Evolutionary conservation across 176 grass and related monocot genomes (phyloP), one percentile per base, ranked within the genome.

Genomic region (Cenchrus americanus): DNA sequence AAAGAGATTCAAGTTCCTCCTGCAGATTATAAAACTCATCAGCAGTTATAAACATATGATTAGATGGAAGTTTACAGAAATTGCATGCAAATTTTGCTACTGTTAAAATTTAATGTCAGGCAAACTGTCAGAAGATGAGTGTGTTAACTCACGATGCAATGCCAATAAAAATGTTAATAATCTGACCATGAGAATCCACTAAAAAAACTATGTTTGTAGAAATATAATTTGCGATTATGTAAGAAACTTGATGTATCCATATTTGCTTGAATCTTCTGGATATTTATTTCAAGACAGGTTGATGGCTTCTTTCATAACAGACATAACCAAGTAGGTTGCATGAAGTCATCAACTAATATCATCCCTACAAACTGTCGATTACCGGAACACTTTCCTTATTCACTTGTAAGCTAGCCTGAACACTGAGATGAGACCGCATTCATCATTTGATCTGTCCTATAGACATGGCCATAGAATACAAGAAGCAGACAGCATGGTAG

Each of bases 1-100:
- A 63, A 69, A 91, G 87, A 46, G 87, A 83, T 66, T 92, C 87
- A 62, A 91, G 58, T 84, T 98, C 91, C 69, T 79, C 71, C 96
- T 98, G 86, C 15, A n/a, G 13, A 84, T 77, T 41, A 64, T 53
- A 30, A 89, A 85, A 76, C 42, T 1, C 44, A 85, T 21, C 43
- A 83, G 48, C 74, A 66, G 50, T 73, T 69, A 54, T 61, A 27
- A 27, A 80, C 55, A 77, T 66, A 73, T 69, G 26, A 66, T 57
- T 73, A 80, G 26, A 89, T 53, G 12, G 51, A 86, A 75, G 4
- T 75, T 60, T 79, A 69, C 27, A 64, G 27, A 57, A 79, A 75
- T 66, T 51, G 8, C 9, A 65, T 10, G 62, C 51, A 17, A 88
- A 34, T 49, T 58, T 66, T 58, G 27, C 34, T 34, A 64, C 42